A percentile compares a stretch with the other conserved stretches of the same genome.
These are phyloP conservation scores for Geosiphon pyriformis DNA, from an alignment of 192 early-diverging fungal genomes.

Conservation along the genomic window DNA sequence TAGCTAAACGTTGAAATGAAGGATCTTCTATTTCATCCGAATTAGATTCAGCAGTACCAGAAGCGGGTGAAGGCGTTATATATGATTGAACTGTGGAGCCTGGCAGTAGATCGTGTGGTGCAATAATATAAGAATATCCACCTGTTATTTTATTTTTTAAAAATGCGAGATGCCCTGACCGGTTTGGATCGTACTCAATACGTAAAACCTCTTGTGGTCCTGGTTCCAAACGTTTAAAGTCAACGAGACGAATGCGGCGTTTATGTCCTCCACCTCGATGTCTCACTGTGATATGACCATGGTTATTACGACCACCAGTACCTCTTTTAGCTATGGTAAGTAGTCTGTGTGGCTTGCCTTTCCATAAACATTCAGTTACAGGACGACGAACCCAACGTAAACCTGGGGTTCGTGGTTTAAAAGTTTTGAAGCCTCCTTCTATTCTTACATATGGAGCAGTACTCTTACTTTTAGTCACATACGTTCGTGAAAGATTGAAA, in stretches of 20 bases:
- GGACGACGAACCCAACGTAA: constrained; percentile 78
- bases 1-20: constrained; percentile 37
- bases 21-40: constrained; percentile 2
- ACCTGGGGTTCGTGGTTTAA: constrained; percentile 84
- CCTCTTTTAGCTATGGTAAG: constrained; percentile 78
- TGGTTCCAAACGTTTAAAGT: constrained; percentile 71
- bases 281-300: constrained; percentile 83
- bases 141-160: constrained; percentile 73
- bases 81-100: constrained; percentile 43
- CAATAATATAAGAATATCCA: constrained; percentile 81
- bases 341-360: constrained; percentile 74
- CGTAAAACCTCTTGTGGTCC: constrained; percentile 79
- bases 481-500: no score
- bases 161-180: constrained; percentile 81
- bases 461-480: no score
- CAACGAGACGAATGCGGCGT: constrained; percentile 77
- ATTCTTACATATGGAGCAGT: no score
- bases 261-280: constrained; percentile 94
- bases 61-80: constrained; percentile 35
- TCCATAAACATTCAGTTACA: constrained; percentile 80
- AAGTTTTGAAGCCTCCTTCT: constrained; percentile 84
- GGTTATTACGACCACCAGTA: constrained; percentile 84
- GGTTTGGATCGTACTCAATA: constrained; percentile 93
- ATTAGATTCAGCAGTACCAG: constrained; percentile 34
- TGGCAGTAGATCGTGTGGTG: constrained; percentile 66